A percentile compares a stretch with the other conserved stretches of the same genome.
These are phyloP conservation scores for Fusarium liriodendri DNA, from an alignment of 2,329 filamentous ascomycete species.

Conservation along the genomic window DNA sequence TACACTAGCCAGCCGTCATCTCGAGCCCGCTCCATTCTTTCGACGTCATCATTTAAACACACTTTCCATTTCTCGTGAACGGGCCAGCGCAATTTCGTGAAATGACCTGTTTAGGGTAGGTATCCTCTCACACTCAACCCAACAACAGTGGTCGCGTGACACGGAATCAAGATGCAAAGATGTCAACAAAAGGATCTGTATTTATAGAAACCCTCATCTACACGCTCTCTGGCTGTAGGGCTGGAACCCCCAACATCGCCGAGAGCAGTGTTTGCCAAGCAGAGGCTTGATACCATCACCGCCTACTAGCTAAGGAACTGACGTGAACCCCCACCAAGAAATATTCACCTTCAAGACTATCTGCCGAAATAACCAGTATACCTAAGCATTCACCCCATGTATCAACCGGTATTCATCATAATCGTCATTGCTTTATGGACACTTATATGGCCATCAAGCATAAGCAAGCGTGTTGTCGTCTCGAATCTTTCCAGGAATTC, in stretches of 20 bases:
- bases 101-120: not conserved
- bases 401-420: not conserved
- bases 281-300: not conserved
- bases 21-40: constrained; percentile 17
- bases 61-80: constrained; percentile 1
- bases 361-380: not conserved
- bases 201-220: not conserved
- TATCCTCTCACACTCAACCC: not conserved
- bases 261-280: not conserved
- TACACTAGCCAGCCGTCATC: constrained; percentile 16
- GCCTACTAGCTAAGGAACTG: not conserved
- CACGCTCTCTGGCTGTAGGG: not conserved
- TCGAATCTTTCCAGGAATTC: constrained; percentile 72
- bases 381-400: not conserved
- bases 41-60: constrained; percentile 19
- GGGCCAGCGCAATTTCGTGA: not conserved
- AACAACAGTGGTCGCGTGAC: not conserved
- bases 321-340: not conserved
- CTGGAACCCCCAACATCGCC: not conserved
- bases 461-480: constrained; percentile 80
- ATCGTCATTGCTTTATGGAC: not conserved
- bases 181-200: not conserved
- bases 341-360: not conserved
- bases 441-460: constrained; percentile 44
- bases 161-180: not conserved